Evolutionary conservation across 1,139 yeast species (phyloP), one percentile per base, ranked within the genome.

Genomic region (Geotrichum aggregatum): DNA sequence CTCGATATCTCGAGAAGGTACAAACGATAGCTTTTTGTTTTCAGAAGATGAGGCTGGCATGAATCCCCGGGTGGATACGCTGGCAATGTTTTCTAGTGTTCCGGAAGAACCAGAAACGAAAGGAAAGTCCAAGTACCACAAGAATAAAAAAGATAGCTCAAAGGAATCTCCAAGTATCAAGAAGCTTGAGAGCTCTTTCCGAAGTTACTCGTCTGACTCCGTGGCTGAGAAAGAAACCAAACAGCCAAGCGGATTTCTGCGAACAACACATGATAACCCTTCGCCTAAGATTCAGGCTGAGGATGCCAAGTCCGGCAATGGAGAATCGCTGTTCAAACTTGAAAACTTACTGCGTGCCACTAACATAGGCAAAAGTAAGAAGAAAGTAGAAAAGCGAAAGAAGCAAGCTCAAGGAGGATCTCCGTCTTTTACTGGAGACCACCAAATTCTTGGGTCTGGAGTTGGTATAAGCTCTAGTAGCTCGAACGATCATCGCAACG

Each of bases 361-460:
- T n/a, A 47, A 52, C n/a, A 28, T 54, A 41, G 56, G 56, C n/a
- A 24, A 24, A 24, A 49, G 53, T 14, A 54, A 51, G 30, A 54
- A 54, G 39, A 54, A 50, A 44, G 46, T 28, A 14, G 52, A 50
- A 13, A 50, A 50, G 43, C 36, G 35, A 7, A 50, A 50, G 21
- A 50, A 50, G 16, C 10, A 44, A 8, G 31, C 44, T 6, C 42
- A 36, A n/a, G 28, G 16, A 5, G 36, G 44, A 11, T 44, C 52
- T 8, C 49, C 49, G 8, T 49, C 42, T 8, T 36, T 31, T 22
- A 40, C 40, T 22, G 36, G 35, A 5, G 48, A 21, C 3, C 39
- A 44, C 33, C 42, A 45, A 24, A 28, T 44, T 19, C 28, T 50
- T 24, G 47, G 46, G 7, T 48, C 51, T 14, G 41, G 36, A 8